phyloP scores from a whole-genome alignment of 1,139 yeast genomes.

The Hanseniaspora sp. region DNA sequence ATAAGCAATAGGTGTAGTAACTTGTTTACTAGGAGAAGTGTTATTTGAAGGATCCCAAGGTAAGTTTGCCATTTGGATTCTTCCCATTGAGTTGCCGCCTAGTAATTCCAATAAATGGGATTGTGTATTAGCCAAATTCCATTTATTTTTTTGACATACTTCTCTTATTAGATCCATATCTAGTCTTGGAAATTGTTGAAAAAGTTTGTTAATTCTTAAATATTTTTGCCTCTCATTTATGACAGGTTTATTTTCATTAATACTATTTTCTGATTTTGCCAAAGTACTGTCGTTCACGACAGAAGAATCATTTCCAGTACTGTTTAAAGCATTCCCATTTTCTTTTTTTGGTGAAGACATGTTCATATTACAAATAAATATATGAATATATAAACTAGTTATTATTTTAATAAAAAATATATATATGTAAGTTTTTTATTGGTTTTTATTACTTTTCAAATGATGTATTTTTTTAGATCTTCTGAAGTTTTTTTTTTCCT shows the following conservation, averaged over 20 bases:
- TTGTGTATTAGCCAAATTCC: slow-evolving; percentile 8
- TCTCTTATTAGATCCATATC: slow-evolving; percentile 14
- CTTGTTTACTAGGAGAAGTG: neutral
- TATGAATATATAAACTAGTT: no score
- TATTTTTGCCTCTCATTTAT: slow-evolving; percentile 14
- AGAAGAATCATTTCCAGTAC: slow-evolving; percentile 3
- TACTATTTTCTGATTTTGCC: neutral
- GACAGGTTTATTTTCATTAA: neutral
- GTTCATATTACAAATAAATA: neutral
- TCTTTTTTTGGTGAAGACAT: neutral
- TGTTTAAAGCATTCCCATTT: neutral
- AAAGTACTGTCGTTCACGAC: neutral
- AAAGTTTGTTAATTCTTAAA: slow-evolving; percentile 11
- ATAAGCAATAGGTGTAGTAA: neutral
- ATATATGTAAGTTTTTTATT: no score
- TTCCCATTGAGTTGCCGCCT: slow-evolving; percentile 4
- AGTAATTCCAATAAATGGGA: neutral
- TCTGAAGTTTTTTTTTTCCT: no score
- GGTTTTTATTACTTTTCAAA: no score
- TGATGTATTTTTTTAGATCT: no score
- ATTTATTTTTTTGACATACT: slow-evolving; percentile 5
- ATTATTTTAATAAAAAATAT: no score
- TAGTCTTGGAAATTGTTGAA: slow-evolving; percentile 9
- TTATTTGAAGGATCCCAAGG: slow-evolving; percentile 4
- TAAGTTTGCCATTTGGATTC: slow-evolving; percentile 1